phyloP scores from a whole-genome alignment of 352 stramenopile species.

The Pythium guiyangense region DNA sequence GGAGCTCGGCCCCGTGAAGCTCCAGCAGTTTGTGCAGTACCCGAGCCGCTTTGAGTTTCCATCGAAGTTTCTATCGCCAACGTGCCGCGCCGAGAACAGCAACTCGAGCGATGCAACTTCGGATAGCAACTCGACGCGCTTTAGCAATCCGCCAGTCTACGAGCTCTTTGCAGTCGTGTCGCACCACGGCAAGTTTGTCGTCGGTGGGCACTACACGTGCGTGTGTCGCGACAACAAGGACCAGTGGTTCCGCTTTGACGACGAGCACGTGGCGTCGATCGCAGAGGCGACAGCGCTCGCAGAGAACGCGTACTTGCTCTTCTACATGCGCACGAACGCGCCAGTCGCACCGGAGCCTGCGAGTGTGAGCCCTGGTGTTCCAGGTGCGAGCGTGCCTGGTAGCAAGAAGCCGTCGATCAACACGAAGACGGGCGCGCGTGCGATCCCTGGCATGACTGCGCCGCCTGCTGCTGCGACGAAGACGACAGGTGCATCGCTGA shows the following conservation, averaged over 20 bases:
- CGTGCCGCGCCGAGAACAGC: conserved; percentile 52
- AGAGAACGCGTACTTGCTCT: conserved; percentile 76
- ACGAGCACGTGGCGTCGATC: conserved; percentile 77
- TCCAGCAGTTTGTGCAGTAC: conserved; percentile 85
- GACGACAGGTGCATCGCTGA: background rate
- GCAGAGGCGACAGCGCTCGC: conserved; percentile 60
- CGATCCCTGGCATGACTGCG: background rate
- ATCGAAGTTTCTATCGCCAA: conserved; percentile 53
- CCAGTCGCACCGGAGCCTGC: conserved; percentile 2
- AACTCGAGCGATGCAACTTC: conserved; percentile 3
- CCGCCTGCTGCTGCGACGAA: background rate
- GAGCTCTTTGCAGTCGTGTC: conserved; percentile 83
- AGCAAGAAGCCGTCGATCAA: background rate
- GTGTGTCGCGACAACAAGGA: conserved; percentile 86
- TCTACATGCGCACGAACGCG: conserved; percentile 69
- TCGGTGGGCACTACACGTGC: conserved; percentile 81
- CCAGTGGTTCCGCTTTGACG: conserved; percentile 82
- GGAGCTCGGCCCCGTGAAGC: conserved; percentile 68
- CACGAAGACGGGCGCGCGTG: too few species aligned
- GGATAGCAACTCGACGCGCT: conserved; percentile 18
- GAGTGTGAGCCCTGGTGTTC: background rate
- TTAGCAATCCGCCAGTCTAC: conserved; percentile 52
- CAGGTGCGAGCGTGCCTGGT: too few species aligned
- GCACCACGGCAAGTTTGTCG: conserved; percentile 74
- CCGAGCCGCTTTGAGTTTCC: conserved; percentile 68